These are phyloP conservation scores for Asterophora lycoperdoides DNA, from an alignment of 768 basidiomycete genomes.

Conservation along the genomic window DNA sequence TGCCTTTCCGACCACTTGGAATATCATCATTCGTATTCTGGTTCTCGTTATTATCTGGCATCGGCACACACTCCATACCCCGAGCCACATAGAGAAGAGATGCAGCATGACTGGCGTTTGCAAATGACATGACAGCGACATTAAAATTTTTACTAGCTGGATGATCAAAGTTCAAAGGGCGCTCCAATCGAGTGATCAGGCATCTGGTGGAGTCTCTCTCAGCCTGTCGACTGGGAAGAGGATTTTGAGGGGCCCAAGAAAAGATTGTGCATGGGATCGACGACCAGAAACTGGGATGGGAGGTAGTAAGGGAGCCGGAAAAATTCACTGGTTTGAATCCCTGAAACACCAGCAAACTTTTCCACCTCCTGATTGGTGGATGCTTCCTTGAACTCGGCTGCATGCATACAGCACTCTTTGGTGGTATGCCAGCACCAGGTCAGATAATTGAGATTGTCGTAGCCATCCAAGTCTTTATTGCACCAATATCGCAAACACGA, in stretches of 20 bases:
- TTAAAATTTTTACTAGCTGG: background rate
- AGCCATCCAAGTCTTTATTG: background rate
- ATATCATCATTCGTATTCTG: too few species aligned
- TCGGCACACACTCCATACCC: slow-evolving; percentile 2
- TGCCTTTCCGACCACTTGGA: background rate
- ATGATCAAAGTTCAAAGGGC: background rate
- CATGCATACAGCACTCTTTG: slow-evolving; percentile 1
- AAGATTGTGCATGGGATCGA: slow-evolving; percentile 31
- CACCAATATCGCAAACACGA: slow-evolving; percentile 11
- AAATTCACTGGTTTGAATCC: slow-evolving; percentile 29
- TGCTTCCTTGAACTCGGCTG: slow-evolving; percentile 17
- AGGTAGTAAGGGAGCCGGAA: slow-evolving; percentile 28
- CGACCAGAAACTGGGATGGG: slow-evolving; percentile 17
- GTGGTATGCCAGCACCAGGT: slow-evolving; percentile 16
- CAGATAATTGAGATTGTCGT: slow-evolving; percentile 6
- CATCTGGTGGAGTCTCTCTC: background rate
- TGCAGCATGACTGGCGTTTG: background rate
- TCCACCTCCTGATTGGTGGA: slow-evolving; percentile 6
- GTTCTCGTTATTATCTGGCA: background rate
- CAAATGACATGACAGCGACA: background rate
- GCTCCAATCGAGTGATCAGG: background rate
- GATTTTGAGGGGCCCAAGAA: slow-evolving; percentile 15
- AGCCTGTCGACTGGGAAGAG: background rate
- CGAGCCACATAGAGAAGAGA: slow-evolving; percentile 4
- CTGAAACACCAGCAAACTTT: slow-evolving; percentile 15